Base-by-base conservation (phyloP, 805 yeast genomes). In the Ogataea degrootiae region DNA sequence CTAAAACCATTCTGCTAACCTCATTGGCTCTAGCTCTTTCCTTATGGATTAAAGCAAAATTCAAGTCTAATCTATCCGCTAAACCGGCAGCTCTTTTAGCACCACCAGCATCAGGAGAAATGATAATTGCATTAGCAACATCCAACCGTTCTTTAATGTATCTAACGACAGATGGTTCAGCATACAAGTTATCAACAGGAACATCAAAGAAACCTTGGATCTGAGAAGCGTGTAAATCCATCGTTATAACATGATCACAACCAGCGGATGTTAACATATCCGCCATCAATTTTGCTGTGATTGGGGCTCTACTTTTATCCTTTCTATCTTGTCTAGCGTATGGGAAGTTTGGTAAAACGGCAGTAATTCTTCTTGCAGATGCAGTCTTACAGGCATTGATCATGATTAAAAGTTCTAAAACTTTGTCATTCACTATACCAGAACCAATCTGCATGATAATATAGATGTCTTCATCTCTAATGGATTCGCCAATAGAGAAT, bases 31-130 rank as follows among this genome's bases (percentile, higher is more conserved):
- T 75, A 22, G 85, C 87, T 65, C 95, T 75, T 68, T 87, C 95
- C 65, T 87, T 87, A 67, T 87, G 94, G 57, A 87, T 86, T 67
- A 87, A 77, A 21, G 94, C 94, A 68, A 87, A 87, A 61, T 85
- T 85, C 62, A 85, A 71, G 65, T 87, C 94, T 54, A 87, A 69
- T 51, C 84, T 76, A 64, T 86, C 94, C 44, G 94, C 94, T 54
- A 87, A 71, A 9, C 85, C 83, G 9, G 94, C 94, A n/a, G 87
- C 94, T 69, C 95, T 77, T 63, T 87, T 87, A 48, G 94, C 94
- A 53, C 95, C 95, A 64, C 95, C 95, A 7, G 94, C 95, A 69
- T 87, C 95, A 6, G 95, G 95, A 1, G 94, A 87, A 16, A 87
- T 80, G 46, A 87, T 80, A 45, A 86, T 85, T n/a, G 87, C 79